phyloP scores from a whole-genome alignment of 2,329 filamentous ascomycete genomes.

The Curvularia spicifera region DNA sequence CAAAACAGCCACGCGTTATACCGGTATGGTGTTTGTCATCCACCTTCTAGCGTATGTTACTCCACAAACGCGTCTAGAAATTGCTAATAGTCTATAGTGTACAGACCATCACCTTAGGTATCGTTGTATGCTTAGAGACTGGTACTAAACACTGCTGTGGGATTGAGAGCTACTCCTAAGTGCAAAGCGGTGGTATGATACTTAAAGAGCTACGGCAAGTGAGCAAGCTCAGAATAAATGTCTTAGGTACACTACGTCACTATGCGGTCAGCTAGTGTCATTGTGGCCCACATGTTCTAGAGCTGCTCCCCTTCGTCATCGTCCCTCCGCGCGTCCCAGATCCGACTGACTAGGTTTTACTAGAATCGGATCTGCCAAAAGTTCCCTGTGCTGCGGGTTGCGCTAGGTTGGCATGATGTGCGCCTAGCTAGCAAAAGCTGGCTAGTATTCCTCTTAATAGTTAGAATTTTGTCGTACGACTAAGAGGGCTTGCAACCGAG shows the following conservation, averaged over 20 bases:
- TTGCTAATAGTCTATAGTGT: background rate
- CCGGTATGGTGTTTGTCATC: background rate
- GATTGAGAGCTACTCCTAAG: background rate
- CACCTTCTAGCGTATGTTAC: background rate
- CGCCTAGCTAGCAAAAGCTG: background rate
- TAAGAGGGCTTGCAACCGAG: background rate
- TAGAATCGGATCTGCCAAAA: background rate
- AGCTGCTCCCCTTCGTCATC: background rate
- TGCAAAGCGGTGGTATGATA: background rate
- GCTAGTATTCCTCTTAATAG: background rate
- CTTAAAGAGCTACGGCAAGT: background rate
- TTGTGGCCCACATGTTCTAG: background rate
- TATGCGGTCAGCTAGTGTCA: background rate
- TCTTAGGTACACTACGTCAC: background rate
- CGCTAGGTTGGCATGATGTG: background rate
- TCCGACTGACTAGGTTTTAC: background rate
- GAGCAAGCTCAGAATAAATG: background rate
- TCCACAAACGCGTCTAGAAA: background rate
- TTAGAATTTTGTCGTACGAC: background rate
- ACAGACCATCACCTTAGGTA: background rate
- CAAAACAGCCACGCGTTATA: background rate
- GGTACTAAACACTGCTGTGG: background rate
- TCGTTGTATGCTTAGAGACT: background rate
- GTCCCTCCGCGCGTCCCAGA: background rate
- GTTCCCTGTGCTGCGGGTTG: background rate